Evolutionary conservation across 306 rosid genomes (phyloP).

Genomic region (Acacia acuminata): DNA sequence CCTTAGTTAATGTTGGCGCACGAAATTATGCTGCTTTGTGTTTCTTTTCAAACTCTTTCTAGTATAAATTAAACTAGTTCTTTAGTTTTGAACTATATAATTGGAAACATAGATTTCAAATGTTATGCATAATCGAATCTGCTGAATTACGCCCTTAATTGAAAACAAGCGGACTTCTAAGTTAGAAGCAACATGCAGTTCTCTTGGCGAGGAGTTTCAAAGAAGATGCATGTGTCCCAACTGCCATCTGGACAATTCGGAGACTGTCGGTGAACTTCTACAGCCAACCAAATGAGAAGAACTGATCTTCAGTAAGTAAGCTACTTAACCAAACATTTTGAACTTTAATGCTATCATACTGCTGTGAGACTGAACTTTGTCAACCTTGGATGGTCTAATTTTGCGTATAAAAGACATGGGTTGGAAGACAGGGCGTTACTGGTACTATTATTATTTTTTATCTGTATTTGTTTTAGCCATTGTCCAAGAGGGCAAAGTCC

Average conservation of each 20-base stretch:
- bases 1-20: not conserved
- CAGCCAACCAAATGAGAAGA: slow-evolving; percentile 43
- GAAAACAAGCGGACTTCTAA: slow-evolving; percentile 48
- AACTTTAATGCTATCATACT: not conserved
- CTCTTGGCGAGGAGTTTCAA: slow-evolving; percentile 75
- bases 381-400: not conserved
- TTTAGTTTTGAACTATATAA: slow-evolving; percentile 4
- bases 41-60: slow-evolving; percentile 27
- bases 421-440: not conserved
- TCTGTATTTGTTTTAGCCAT: not conserved
- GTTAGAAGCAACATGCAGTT: slow-evolving; percentile 48
- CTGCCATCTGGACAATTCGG: slow-evolving; percentile 71
- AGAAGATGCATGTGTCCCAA: slow-evolving; percentile 64
- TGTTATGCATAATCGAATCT: slow-evolving; percentile 1
- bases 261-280: slow-evolving; percentile 42
- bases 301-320: slow-evolving; percentile 47
- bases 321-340: slow-evolving; percentile 6
- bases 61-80: not conserved
- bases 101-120: not conserved
- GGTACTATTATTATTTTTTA: not conserved
- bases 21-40: not conserved
- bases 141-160: slow-evolving; percentile 53
- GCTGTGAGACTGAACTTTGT: not conserved
- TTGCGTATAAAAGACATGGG: not conserved
- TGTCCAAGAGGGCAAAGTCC: not conserved